Percentiles rank a stretch among this genome's conserved stretches.
Conservation (phyloP, 73 alveolate species). For the Symbiodinium natans region DNA sequence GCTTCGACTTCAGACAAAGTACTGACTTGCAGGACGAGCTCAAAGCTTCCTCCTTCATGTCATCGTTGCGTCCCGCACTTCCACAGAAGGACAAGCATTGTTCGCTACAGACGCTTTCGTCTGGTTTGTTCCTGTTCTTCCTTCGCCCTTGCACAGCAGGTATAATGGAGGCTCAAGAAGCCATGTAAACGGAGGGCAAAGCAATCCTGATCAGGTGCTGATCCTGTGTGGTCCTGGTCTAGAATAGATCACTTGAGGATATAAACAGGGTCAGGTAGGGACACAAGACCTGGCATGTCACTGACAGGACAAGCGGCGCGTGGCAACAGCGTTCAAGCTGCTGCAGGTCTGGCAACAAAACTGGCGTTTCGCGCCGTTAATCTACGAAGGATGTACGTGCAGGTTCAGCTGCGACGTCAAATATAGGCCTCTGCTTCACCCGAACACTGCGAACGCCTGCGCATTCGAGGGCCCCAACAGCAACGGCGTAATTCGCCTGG, state of each 20-base stretch:
- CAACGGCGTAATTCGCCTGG: constrained; percentile 68
- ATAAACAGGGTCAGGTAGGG: no score
- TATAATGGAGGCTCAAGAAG: no score
- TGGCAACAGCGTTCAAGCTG: constrained; percentile 58
- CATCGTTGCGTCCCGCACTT: constrained; percentile 74
- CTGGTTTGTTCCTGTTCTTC: not conserved
- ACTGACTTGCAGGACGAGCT: constrained; percentile 46
- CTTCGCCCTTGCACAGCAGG: no score
- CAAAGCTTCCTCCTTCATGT: constrained; percentile 58
- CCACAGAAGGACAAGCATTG: constrained; percentile 38
- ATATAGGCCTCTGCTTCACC: not conserved
- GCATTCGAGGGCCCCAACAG: constrained; percentile 86
- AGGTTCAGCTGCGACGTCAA: no score
- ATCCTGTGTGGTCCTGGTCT: no score
- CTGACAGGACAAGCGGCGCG: constrained; percentile 77
- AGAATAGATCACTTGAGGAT: no score
- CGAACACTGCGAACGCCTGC: no score
- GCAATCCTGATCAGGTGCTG: no score
- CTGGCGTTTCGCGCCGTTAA: no score
- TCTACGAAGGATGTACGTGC: no score
- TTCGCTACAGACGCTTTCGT: not conserved
- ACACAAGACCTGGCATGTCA: no score
- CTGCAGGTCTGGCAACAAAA: constrained; percentile 38
- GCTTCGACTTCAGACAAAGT: not conserved
- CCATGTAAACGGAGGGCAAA: no score